phyloP scores from a whole-genome alignment of 2,329 filamentous ascomycete species.

The Neospermospora avenae region DNA sequence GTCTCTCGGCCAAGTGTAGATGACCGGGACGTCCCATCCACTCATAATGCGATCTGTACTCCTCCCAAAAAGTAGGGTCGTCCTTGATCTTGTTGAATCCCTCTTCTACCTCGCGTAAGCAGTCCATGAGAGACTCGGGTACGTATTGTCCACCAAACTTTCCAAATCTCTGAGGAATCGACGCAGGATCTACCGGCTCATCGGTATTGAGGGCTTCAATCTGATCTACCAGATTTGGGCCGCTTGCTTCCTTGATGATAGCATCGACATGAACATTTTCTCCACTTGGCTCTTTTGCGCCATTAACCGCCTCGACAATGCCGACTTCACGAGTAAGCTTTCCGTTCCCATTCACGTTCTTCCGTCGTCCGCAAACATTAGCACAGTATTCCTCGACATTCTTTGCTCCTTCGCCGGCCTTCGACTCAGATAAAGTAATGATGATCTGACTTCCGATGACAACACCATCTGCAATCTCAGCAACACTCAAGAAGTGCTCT shows the following conservation, averaged over 20 bases:
- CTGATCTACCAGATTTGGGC: constrained; percentile 48
- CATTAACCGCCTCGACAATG: constrained; percentile 64
- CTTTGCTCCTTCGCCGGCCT: constrained; percentile 62
- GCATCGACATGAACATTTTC: constrained; percentile 63
- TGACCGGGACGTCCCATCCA: constrained; percentile 96
- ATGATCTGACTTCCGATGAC: constrained; percentile 97
- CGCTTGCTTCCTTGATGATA: constrained; percentile 49
- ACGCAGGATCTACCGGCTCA: constrained; percentile 42
- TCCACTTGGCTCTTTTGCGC: constrained; percentile 56
- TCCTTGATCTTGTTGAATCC: constrained; percentile 86
- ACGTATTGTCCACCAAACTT: constrained; percentile 98
- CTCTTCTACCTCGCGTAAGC: constrained; percentile 81
- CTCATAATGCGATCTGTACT: constrained; percentile 91
- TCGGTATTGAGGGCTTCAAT: constrained; percentile 64
- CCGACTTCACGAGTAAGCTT: constrained; percentile 60
- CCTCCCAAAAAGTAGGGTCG: constrained; percentile 93
- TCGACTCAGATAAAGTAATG: constrained; percentile 69
- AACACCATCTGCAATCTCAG: constrained; percentile 83
- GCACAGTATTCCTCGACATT: constrained; percentile 85
- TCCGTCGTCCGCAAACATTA: constrained; percentile 59
- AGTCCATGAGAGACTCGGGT: constrained; percentile 97
- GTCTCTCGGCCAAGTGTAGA: constrained; percentile 80
- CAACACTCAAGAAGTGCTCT: constrained; percentile 87
- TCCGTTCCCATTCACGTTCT: constrained; percentile 33
- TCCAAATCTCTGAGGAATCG: constrained; percentile 83